phyloP scores from a whole-genome alignment of 768 basidiomycete species.

The Xerocomus potaroensis region DNA sequence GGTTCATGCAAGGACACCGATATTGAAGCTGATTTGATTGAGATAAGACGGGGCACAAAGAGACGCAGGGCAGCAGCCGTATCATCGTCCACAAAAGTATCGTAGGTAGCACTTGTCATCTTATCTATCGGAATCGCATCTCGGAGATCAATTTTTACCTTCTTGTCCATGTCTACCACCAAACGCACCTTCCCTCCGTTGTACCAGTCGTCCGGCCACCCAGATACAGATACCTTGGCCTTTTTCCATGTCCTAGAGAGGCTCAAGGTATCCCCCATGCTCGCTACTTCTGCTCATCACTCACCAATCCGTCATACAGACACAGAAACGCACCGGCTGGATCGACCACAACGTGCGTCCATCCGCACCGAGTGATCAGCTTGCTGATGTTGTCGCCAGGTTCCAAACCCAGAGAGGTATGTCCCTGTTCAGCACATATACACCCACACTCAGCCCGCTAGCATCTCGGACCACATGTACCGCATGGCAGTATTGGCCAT shows the following conservation, averaged over 20 bases:
- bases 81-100: constrained; percentile 27
- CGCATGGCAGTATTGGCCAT: constrained; percentile 94
- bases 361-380: background rate
- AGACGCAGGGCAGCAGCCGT: constrained; percentile 34
- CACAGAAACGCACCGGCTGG: constrained; percentile 96
- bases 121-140: constrained; percentile 27
- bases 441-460: constrained; percentile 23
- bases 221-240: constrained; percentile 66
- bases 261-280: constrained; percentile 61
- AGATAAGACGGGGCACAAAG: constrained; percentile 76
- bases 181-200: constrained; percentile 56
- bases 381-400: constrained; percentile 39
- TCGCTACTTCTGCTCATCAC: background rate
- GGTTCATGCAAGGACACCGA: constrained; percentile 61
- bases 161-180: constrained; percentile 6
- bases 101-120: constrained; percentile 23
- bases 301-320: constrained; percentile 52
- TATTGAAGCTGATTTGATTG: constrained; percentile 69
- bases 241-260: constrained; percentile 89
- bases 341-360: constrained; percentile 57
- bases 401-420: constrained; percentile 82
- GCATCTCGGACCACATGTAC: constrained; percentile 97
- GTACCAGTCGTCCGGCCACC: constrained; percentile 51
- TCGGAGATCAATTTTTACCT: constrained; percentile 14
- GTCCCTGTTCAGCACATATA: background rate